Evolutionary conservation across 805 yeast species (phyloP).

Genomic region (Starmerella geochares): DNA sequence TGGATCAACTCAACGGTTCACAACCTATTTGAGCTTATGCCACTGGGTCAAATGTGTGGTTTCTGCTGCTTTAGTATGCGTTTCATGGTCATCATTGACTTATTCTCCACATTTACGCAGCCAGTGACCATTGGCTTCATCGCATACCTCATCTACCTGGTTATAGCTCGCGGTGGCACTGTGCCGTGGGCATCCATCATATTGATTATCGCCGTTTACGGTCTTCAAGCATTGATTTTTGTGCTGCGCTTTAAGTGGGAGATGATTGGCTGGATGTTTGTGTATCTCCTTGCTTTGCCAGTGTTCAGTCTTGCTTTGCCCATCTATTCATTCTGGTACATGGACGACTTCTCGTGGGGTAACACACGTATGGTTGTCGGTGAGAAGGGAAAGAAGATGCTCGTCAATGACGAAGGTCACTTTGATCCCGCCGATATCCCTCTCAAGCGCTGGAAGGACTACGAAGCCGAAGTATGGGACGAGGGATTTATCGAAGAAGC

Average conservation of each 20-base stretch:
- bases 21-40: conserved; percentile 49
- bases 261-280: conserved; percentile 46
- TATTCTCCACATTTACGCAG: conserved; percentile 50
- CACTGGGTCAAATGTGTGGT: conserved; percentile 52
- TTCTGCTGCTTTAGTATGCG: conserved; percentile 58
- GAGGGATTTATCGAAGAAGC: conserved; percentile 1
- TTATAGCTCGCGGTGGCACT: conserved; percentile 38
- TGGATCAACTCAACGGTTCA: conserved; percentile 62
- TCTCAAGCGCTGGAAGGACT: conserved; percentile 51
- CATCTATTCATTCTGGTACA: conserved; percentile 50
- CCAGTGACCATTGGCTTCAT: conserved; percentile 47
- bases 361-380: conserved; percentile 50
- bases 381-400: conserved; percentile 41
- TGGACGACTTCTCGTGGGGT: conserved; percentile 62
- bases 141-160: conserved; percentile 43
- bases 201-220: conserved; percentile 46
- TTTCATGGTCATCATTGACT: conserved; percentile 47
- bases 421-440: conserved; percentile 47
- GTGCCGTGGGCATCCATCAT: conserved; percentile 49
- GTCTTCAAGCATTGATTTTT: conserved; percentile 47
- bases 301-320: conserved; percentile 51
- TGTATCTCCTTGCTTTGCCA: conserved; percentile 49
- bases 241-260: conserved; percentile 39
- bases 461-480: conserved; percentile 42
- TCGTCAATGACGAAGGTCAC: conserved; percentile 40